phyloP scores from a whole-genome alignment of 2,329 filamentous ascomycete species.

The Nigrospora sphaerica region DNA sequence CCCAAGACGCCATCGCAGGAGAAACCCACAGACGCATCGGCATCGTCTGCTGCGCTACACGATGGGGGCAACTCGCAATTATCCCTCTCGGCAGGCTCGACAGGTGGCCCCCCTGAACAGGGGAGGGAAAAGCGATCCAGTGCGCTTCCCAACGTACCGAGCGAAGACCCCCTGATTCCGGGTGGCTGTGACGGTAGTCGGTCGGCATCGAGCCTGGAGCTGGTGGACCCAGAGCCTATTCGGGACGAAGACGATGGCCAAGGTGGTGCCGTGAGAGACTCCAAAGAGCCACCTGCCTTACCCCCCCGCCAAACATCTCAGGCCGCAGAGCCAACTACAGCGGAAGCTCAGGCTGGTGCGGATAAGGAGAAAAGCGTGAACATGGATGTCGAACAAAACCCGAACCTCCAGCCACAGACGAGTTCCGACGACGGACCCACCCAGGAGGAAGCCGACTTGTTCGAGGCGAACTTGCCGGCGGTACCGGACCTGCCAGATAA shows the following conservation, averaged over 20 bases:
- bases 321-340: too few relatives aligned
- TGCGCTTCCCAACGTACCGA: not conserved
- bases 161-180: not conserved
- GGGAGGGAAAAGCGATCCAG: not conserved
- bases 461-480: conserved; percentile 26
- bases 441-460: not conserved
- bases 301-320: too few relatives aligned
- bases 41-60: too few relatives aligned
- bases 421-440: conserved; percentile 4
- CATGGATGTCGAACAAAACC: too few relatives aligned
- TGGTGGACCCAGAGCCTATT: conserved; percentile 18
- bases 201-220: conserved; percentile 11
- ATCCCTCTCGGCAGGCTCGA: not conserved
- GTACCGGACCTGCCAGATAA: conserved; percentile 45
- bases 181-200: conserved; percentile 7
- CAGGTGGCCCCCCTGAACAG: not conserved
- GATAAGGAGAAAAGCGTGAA: too few relatives aligned
- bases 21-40: not conserved
- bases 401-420: not conserved
- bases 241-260: conserved; percentile 10
- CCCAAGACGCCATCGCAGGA: conserved; percentile 21
- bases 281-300: not conserved
- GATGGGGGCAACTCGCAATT: not conserved
- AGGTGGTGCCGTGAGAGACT: not conserved
- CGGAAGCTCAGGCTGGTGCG: too few relatives aligned